Conservation (phyloP, 2,329 filamentous ascomycete species). For the Taxawa tesnikishii region DNA sequence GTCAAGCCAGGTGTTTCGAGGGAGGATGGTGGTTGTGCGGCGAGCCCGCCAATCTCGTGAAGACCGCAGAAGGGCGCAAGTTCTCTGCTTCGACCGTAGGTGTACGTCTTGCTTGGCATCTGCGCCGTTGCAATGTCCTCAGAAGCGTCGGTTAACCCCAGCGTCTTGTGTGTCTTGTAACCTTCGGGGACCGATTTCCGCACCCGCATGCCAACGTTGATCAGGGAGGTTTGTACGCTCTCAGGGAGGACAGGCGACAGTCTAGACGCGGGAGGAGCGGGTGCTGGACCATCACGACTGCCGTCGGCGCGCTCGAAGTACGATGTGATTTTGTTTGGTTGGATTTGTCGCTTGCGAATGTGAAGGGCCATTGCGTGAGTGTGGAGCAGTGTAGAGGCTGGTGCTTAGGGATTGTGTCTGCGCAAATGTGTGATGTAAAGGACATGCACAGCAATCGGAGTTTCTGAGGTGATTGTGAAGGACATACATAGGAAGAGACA, state of each 20-base stretch:
- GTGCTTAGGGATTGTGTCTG: no score
- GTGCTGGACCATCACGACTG: constrained; percentile 8
- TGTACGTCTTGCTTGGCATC: not conserved
- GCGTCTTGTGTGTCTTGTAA: constrained; percentile 62
- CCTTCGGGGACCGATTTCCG: constrained; percentile 88
- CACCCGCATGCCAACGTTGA: constrained; percentile 87
- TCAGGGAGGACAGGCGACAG: constrained; percentile 45
- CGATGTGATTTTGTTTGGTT: constrained; percentile 31
- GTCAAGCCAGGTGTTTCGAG: constrained; percentile 18
- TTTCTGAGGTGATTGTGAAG: no score
- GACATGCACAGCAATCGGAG: no score
- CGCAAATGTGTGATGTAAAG: no score
- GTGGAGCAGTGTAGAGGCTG: no score
- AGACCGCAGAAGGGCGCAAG: constrained; percentile 72
- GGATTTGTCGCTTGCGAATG: constrained; percentile 29
- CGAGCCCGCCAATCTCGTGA: constrained; percentile 59
- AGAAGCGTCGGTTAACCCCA: not conserved
- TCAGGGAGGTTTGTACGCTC: constrained; percentile 65
- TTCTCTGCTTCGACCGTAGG: constrained; percentile 34
- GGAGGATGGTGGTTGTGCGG: constrained; percentile 38
- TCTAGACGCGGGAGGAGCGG: constrained; percentile 7
- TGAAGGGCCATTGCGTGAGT: constrained; percentile 13
- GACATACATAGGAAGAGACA: no score
- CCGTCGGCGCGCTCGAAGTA: constrained; percentile 23
- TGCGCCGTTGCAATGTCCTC: not conserved